phyloP scores from a whole-genome alignment of 1,284 basidiomycete species.

The Ceratorhiza oryzae-sativae region DNA sequence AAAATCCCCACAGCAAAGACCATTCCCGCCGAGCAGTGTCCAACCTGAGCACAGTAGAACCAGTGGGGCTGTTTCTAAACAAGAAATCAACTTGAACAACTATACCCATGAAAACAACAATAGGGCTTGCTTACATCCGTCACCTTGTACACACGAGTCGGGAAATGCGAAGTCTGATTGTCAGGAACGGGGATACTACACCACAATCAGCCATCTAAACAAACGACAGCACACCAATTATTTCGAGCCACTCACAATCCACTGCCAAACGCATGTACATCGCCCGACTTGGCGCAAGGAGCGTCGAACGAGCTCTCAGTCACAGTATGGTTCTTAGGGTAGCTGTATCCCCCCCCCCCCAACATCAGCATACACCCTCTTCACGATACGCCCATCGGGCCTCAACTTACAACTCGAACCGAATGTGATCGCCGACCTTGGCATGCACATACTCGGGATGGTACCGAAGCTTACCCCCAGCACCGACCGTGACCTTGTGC shows the following conservation, averaged over 20 bases:
- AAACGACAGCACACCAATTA: no score
- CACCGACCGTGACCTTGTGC: constrained; percentile 26
- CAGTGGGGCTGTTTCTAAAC: constrained; percentile 24
- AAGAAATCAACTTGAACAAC: neutral
- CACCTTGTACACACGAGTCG: constrained; percentile 10
- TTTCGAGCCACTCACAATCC: constrained; percentile 34
- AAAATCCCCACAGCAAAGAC: constrained; percentile 34
- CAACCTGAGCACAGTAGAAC: constrained; percentile 38
- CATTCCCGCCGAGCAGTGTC: constrained; percentile 38
- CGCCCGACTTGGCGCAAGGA: constrained; percentile 48
- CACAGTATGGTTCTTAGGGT: constrained; percentile 39
- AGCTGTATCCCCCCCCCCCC: neutral
- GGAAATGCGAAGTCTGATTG: neutral
- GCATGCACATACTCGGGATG: constrained; percentile 28
- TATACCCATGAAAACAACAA: neutral
- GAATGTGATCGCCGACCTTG: constrained; percentile 32
- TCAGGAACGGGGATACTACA: constrained; percentile 12
- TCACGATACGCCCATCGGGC: no score
- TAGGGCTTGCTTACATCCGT: constrained; percentile 2
- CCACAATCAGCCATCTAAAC: neutral
- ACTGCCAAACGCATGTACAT: constrained; percentile 49
- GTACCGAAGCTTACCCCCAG: constrained; percentile 3
- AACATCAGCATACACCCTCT: neutral
- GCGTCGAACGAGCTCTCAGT: constrained; percentile 36
- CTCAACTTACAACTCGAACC: constrained; percentile 36